These are phyloP conservation scores for Celoporthe dispersa DNA, from an alignment of 2,329 filamentous ascomycete species.

Conservation along the genomic window DNA sequence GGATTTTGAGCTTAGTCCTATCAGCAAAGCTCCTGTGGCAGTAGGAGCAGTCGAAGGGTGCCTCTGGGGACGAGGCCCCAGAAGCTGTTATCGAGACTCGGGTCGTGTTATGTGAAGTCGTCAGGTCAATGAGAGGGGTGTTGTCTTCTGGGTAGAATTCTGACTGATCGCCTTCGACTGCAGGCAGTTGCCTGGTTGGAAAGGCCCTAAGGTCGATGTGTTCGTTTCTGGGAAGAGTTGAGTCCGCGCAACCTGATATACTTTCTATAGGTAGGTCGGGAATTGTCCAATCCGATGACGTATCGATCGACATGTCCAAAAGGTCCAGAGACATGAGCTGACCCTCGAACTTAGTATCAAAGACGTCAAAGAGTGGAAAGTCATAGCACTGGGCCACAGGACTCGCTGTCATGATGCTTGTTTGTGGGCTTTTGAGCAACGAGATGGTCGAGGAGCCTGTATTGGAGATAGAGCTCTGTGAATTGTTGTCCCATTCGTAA, in stretches of 20 bases:
- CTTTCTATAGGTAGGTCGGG: background rate
- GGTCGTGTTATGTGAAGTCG: background rate
- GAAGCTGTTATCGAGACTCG: background rate
- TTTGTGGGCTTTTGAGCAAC: background rate
- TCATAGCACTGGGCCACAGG: background rate
- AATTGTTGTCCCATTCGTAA: background rate
- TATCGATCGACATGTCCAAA: background rate
- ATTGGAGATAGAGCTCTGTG: background rate
- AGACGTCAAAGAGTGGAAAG: too few species aligned
- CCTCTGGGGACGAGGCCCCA: background rate
- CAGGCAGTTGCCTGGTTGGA: background rate
- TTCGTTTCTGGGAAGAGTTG: background rate
- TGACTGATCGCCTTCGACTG: background rate
- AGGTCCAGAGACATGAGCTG: background rate
- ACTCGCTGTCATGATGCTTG: background rate
- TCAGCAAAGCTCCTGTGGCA: conserved; percentile 18
- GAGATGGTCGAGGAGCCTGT: background rate
- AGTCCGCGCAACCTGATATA: background rate
- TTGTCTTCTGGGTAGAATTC: background rate
- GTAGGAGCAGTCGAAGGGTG: conserved; percentile 11
- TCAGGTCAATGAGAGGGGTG: background rate
- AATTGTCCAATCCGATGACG: background rate
- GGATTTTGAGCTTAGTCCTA: conserved; percentile 24
- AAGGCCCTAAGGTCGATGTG: background rate
- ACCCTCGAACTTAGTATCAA: too few species aligned